A percentile compares a stretch with the other conserved stretches of the same genome.
phyloP scores from a whole-genome alignment of 768 basidiomycete species.

The Sistotremastrum suecicum region DNA sequence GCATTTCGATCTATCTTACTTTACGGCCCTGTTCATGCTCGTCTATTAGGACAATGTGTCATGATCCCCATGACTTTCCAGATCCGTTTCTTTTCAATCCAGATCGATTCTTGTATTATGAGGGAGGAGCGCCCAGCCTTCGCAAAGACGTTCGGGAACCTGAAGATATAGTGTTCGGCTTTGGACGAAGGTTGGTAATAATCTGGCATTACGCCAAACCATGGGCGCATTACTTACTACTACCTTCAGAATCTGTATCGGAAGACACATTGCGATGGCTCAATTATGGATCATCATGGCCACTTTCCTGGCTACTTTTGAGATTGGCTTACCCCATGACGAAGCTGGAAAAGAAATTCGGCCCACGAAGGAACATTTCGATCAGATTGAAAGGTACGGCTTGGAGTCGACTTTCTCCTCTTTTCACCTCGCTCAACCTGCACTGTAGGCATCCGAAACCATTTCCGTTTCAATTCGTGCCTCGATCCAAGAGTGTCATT shows the following conservation, averaged over 20 bases:
- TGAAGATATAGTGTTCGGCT: not conserved
- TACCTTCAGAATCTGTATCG: slow-evolving; percentile 25
- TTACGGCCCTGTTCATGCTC: too few species aligned
- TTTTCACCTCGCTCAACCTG: too few species aligned
- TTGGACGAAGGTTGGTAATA: slow-evolving; percentile 1
- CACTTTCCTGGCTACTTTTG: slow-evolving; percentile 27
- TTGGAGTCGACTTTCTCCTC: too few species aligned
- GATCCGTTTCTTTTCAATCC: slow-evolving; percentile 9
- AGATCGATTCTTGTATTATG: slow-evolving; percentile 6
- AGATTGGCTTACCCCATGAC: slow-evolving; percentile 22
- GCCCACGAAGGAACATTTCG: not conserved
- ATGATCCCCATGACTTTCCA: slow-evolving; percentile 8
- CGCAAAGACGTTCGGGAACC: not conserved
- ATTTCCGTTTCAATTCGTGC: too few species aligned
- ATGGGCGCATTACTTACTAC: too few species aligned
- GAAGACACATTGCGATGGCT: slow-evolving; percentile 29
- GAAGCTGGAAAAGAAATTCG: slow-evolving; percentile 1
- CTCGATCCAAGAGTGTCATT: too few species aligned
- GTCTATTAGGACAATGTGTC: not conserved
- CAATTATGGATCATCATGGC: slow-evolving; percentile 33
- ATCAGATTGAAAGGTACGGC: too few species aligned
- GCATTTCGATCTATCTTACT: too few species aligned
- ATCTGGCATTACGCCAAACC: too few species aligned
- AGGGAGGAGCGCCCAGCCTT: not conserved
- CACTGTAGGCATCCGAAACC: too few species aligned